These are phyloP conservation scores for Blastobotrys proliferans DNA, from an alignment of 1,139 yeast genomes.

Conservation along the genomic window DNA sequence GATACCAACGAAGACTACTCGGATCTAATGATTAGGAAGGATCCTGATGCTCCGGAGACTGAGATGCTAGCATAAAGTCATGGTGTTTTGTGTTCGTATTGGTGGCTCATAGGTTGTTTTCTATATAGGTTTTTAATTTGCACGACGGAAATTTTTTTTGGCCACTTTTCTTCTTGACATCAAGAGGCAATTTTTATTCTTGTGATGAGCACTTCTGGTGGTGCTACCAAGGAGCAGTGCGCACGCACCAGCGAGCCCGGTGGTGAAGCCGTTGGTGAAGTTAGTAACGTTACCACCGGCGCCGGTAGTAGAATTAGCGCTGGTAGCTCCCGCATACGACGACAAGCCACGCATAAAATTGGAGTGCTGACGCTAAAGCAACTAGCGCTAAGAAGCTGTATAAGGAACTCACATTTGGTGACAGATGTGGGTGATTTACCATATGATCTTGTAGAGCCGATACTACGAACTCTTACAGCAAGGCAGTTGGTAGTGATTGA, in stretches of 20 bases:
- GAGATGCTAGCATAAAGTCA: background rate
- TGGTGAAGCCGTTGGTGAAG: too few species aligned
- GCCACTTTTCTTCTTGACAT: background rate
- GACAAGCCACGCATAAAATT: background rate
- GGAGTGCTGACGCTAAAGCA: constrained; percentile 6
- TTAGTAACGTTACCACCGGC: too few species aligned
- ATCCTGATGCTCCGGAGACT: constrained; percentile 17
- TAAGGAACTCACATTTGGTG: constrained; percentile 18
- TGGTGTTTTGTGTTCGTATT: too few species aligned
- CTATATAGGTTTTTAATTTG: too few species aligned
- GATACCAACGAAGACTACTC: constrained; percentile 50
- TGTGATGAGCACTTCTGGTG: too few species aligned
- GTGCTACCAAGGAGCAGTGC: too few species aligned
- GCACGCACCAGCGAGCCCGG: too few species aligned
- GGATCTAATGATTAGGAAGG: constrained; percentile 49
- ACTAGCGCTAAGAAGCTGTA: constrained; percentile 8
- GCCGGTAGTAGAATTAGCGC: too few species aligned
- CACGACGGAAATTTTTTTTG: too few species aligned
- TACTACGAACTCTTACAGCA: constrained; percentile 26
- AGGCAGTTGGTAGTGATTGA: constrained; percentile 28
- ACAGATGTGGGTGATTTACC: constrained; percentile 32
- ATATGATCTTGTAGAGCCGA: constrained; percentile 30
- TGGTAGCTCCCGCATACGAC: too few species aligned
- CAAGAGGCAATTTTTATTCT: too few species aligned
- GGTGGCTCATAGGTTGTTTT: too few species aligned